phyloP scores from a whole-genome alignment of 371 early-diverging fungal species.

The Nematocida sp. region DNA sequence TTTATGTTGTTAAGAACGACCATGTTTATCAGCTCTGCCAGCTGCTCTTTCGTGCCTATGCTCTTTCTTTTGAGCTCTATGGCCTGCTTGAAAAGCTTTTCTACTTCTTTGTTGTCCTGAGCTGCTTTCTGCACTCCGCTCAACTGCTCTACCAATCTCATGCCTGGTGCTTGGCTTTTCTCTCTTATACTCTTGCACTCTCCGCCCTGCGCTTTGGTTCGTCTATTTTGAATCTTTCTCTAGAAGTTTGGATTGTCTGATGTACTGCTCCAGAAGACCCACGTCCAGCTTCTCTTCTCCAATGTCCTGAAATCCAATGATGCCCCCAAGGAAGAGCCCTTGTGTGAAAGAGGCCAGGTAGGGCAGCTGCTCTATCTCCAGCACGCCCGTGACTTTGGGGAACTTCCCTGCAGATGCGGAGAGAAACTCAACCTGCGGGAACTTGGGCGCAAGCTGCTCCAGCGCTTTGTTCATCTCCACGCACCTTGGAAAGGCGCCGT shows the following conservation, averaged over 20 bases:
- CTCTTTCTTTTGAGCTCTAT: constrained; percentile 15
- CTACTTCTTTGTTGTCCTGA: not conserved
- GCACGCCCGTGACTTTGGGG: constrained; percentile 44
- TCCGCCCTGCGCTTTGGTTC: not conserved
- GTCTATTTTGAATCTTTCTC: not conserved
- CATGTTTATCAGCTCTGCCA: constrained; percentile 28
- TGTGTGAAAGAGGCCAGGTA: constrained; percentile 61
- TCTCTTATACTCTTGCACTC: not conserved
- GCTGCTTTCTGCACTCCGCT: not conserved
- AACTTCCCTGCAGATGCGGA: constrained; percentile 54
- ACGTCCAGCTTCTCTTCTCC: constrained; percentile 51
- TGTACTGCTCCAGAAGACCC: constrained; percentile 20
- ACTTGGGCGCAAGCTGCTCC: constrained; percentile 46
- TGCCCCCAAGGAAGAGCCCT: constrained; percentile 62
- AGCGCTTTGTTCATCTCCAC: constrained; percentile 57
- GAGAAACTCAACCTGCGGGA: constrained; percentile 55
- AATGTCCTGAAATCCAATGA: constrained; percentile 63
- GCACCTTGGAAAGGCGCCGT: constrained; percentile 56
- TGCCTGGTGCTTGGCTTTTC: no score
- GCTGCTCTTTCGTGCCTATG: constrained; percentile 11
- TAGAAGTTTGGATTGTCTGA: constrained; percentile 8
- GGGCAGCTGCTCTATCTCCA: constrained; percentile 59
- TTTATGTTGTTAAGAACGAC: constrained; percentile 37
- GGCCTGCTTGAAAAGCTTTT: not conserved
- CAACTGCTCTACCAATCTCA: not conserved